Percentiles rank a stretch among this genome's conserved stretches.
Conservation (phyloP, 2,329 filamentous ascomycete species). For the Lizonia empirigonia region DNA sequence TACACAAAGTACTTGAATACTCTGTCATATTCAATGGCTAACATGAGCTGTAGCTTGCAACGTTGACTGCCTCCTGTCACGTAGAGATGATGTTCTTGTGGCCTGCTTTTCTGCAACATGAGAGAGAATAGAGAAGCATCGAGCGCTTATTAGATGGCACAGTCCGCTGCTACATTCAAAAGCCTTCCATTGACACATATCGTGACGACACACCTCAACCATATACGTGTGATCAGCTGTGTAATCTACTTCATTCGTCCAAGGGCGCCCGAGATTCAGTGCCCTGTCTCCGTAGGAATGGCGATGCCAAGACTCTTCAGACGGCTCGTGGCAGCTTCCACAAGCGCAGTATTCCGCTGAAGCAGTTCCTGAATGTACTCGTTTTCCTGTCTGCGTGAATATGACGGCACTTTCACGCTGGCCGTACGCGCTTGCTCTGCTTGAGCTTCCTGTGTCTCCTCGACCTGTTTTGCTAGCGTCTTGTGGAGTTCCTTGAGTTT, state of each 20-base stretch:
- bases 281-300: slow-evolving; percentile 21
- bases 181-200: neutral
- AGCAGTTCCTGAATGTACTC: slow-evolving; percentile 43
- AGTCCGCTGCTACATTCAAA: neutral
- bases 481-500: slow-evolving; percentile 61
- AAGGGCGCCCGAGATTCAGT: neutral
- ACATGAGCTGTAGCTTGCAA: no score
- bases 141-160: no score
- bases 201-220: neutral
- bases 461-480: slow-evolving; percentile 51
- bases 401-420: slow-evolving; percentile 39
- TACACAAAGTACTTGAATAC: no score
- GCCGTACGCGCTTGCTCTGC: slow-evolving; percentile 16
- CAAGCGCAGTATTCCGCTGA: slow-evolving; percentile 40
- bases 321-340: slow-evolving; percentile 40
- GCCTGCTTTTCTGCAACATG: no score
- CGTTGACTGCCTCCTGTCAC: no score
- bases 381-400: slow-evolving; percentile 43
- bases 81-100: no score
- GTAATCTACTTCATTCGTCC: neutral
- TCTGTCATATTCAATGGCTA: no score
- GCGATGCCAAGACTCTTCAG: slow-evolving; percentile 37
- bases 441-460: slow-evolving; percentile 26
- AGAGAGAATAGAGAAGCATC: no score
- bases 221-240: neutral